Conservation (phyloP, 2,329 filamentous ascomycete species). For the Ramularia endophylla region DNA sequence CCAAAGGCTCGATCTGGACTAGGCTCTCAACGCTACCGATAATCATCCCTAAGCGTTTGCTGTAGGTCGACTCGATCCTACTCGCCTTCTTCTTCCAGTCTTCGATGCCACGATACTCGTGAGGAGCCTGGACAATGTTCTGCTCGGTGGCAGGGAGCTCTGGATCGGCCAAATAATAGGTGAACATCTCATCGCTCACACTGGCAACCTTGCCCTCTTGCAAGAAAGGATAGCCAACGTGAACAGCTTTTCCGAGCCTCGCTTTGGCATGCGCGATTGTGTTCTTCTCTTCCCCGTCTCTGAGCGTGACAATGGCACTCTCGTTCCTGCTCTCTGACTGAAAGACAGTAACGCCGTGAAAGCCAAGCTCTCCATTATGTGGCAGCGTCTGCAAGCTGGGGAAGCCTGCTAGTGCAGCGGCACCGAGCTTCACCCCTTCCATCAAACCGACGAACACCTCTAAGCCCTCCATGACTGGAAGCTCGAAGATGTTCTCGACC, state of each 20-base stretch:
- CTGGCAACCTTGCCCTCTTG: slow-evolving; percentile 86
- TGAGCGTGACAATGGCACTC: slow-evolving; percentile 85
- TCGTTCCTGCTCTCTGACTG: slow-evolving; percentile 94
- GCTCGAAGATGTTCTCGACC: slow-evolving; percentile 91
- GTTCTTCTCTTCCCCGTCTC: slow-evolving; percentile 65
- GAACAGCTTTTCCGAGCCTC: slow-evolving; percentile 78
- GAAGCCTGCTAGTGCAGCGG: slow-evolving; percentile 84
- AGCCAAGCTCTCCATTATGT: slow-evolving; percentile 73
- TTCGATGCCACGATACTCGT: slow-evolving; percentile 68
- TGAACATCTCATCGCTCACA: slow-evolving; percentile 90
- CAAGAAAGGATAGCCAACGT: slow-evolving; percentile 90
- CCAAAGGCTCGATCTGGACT: slow-evolving; percentile 89
- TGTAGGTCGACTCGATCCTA: slow-evolving; percentile 79
- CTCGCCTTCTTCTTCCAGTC: slow-evolving; percentile 80
- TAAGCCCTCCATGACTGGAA: slow-evolving; percentile 85
- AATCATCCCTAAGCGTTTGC: slow-evolving; percentile 81
- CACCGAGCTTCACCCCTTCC: slow-evolving; percentile 74
- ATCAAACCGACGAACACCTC: slow-evolving; percentile 80
- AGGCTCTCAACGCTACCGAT: slow-evolving; percentile 83
- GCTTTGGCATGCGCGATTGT: slow-evolving; percentile 66
- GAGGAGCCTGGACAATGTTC: slow-evolving; percentile 62
- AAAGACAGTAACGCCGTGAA: slow-evolving; percentile 90
- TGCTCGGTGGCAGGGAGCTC: slow-evolving; percentile 26
- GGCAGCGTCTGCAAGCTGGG: slow-evolving; percentile 82
- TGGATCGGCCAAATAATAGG: slow-evolving; percentile 65